Conservation (phyloP, 176 grass and related monocot genomes). For the Oropetium thomaeum region DNA sequence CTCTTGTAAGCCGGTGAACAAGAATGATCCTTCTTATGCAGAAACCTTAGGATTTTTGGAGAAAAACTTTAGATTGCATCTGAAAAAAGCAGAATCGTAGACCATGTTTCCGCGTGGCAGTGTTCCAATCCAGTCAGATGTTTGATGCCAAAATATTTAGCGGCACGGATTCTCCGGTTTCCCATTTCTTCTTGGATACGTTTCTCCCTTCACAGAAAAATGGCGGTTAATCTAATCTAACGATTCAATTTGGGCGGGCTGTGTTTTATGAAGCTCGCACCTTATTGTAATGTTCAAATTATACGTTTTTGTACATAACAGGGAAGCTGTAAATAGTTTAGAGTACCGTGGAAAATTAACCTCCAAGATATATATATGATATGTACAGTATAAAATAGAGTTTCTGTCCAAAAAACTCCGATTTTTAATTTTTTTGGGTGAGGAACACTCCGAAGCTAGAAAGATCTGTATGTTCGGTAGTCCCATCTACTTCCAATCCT, state of each 20-base stretch:
- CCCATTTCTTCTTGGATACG: neutral
- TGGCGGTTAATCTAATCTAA: conserved; percentile 7
- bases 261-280: conserved; percentile 50
- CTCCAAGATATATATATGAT: too few relatives aligned
- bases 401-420: too few relatives aligned
- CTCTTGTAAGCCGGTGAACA: conserved; percentile 88
- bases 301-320: conserved; percentile 10
- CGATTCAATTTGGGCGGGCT: conserved; percentile 31
- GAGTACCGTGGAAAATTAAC: neutral
- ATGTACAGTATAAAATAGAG: too few relatives aligned
- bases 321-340: conserved; percentile 31
- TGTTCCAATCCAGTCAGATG: neutral
- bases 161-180: neutral
- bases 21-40: conserved; percentile 77
- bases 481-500: too few relatives aligned
- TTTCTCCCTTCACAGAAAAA: neutral
- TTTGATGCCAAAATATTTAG: neutral
- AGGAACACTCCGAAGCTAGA: too few relatives aligned
- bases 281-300: neutral
- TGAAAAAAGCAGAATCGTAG: conserved; percentile 28
- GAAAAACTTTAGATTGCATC: conserved; percentile 42
- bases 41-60: conserved; percentile 87
- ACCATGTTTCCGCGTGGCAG: neutral
- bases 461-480: too few relatives aligned
- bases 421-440: too few relatives aligned